Evolutionary conservation across 805 yeast genomes (phyloP), one percentile per base, ranked within the genome.

Genomic region (Hemisphaericaspora nanyangensis): DNA sequence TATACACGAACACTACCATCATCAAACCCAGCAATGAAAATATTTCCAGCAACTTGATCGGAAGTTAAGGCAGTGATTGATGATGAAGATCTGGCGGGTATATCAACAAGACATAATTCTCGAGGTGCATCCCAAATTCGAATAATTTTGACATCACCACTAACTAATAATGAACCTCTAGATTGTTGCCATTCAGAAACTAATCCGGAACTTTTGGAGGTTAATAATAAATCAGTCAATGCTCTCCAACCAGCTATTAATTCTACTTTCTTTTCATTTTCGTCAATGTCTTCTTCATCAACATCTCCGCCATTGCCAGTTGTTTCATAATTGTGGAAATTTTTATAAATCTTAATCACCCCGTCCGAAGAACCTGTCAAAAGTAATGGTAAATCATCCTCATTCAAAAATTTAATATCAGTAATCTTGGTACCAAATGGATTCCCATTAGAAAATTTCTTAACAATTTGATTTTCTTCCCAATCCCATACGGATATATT

Each of bases 181-280:
- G 93, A 83, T 55, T 93, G 99, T 59, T 91, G 98, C 99, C 99
- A 93, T 49, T 93, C 98, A 8, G 90, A 79, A 15, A 88, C 74
- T 37, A 91, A 65, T 3, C 96, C 96, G 12, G 87, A 79, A 19
- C 89, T 82, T 51, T 86, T 74, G 18, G 91, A 85, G 0, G 95
- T 82, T 18, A 88, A 69, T 13, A 88, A 63, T 54, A 91, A 70
- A 57, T 90, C 96, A 0, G 95, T 84, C 42, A 93, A 70, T 0
- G 95, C 96, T 57, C 96, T 76, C 97, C 98, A 93, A 0, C 96
- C 78, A 0, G 95, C 76, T 2, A 89, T 79, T 37, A 87, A 61
- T 49, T 83, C 82, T 6, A 80, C 70, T 7, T 51, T 49, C 5
- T 48, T 44, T 10, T 58, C 60, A 7, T 42, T 46, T 10, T 49